Percentiles rank a stretch among this genome's conserved stretches.
Evolutionary conservation across 345 rosid species (phyloP).

Genomic region (Boechera divaricarpa): DNA sequence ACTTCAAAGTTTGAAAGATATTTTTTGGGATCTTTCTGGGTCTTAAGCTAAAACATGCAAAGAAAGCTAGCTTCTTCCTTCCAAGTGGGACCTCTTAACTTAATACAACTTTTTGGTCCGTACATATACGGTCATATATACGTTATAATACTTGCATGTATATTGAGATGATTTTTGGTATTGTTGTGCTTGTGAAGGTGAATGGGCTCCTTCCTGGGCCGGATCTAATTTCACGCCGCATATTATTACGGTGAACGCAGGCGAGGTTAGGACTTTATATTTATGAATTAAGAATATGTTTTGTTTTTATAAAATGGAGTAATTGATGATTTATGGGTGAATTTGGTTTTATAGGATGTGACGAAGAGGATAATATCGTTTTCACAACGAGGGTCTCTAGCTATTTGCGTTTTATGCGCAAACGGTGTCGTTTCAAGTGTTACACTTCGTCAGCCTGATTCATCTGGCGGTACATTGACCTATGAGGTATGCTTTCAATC

Average conservation of each 20-base stretch:
- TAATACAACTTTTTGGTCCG: conserved; percentile 26
- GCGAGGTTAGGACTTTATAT: conserved; percentile 63
- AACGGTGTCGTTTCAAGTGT: conserved; percentile 93
- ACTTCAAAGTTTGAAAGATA: conserved; percentile 20
- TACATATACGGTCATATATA: conserved; percentile 8
- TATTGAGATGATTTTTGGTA: neutral
- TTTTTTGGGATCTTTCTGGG: conserved; percentile 40
- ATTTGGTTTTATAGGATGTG: conserved; percentile 62
- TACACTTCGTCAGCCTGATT: conserved; percentile 90
- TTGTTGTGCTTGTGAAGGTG: conserved; percentile 59
- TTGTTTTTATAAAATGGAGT: neutral
- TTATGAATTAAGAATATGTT: neutral
- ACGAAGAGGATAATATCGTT: conserved; percentile 93
- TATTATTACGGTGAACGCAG: conserved; percentile 85
- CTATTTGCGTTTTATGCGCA: conserved; percentile 86
- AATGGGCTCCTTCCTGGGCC: conserved; percentile 84
- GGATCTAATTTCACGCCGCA: conserved; percentile 92
- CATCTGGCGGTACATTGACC: conserved; percentile 96
- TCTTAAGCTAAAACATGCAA: conserved; percentile 38
- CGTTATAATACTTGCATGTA: neutral
- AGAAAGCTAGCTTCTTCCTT: conserved; percentile 16
- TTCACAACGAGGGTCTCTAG: conserved; percentile 91
- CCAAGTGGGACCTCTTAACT: conserved; percentile 35
- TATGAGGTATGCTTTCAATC: conserved; percentile 64
- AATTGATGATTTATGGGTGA: conserved; percentile 23